Conservation (phyloP, 495 filamentous ascomycete species). For the Tuber brumale region DNA sequence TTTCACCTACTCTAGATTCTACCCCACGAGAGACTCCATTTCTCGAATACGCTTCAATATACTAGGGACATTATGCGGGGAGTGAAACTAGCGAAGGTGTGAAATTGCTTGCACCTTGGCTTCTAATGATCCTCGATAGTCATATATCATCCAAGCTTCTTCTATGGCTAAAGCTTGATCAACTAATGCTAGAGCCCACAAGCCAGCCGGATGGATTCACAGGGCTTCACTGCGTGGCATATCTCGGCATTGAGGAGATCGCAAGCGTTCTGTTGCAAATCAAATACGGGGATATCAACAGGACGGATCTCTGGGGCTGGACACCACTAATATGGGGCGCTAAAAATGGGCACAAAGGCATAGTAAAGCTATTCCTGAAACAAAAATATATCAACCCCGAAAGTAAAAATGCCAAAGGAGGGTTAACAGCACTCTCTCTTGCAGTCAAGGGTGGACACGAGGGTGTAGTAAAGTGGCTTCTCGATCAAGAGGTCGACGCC, state of each 20-base stretch:
- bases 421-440: constrained; percentile 43
- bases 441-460: constrained; percentile 44
- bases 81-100: not conserved
- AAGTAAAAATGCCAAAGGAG: constrained; percentile 19
- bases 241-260: not conserved
- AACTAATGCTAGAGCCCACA: too few species aligned
- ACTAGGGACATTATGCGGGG: not conserved
- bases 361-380: constrained; percentile 38
- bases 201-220: not conserved
- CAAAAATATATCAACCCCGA: constrained; percentile 17
- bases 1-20: not conserved
- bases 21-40: not conserved
- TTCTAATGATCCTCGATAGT: not conserved
- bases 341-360: constrained; percentile 32
- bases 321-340: constrained; percentile 40
- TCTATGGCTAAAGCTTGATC: not conserved
- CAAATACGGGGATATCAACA: not conserved
- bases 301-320: not conserved
- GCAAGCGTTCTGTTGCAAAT: not conserved
- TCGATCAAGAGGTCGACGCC: constrained; percentile 8
- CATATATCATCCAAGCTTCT: not conserved
- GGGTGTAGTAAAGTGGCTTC: constrained; percentile 34
- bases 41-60: not conserved
- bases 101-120: not conserved
- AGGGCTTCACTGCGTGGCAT: not conserved